Base-by-base conservation (phyloP, 2,329 filamentous ascomycete species). In the Thermomyces lanuginosus region DNA sequence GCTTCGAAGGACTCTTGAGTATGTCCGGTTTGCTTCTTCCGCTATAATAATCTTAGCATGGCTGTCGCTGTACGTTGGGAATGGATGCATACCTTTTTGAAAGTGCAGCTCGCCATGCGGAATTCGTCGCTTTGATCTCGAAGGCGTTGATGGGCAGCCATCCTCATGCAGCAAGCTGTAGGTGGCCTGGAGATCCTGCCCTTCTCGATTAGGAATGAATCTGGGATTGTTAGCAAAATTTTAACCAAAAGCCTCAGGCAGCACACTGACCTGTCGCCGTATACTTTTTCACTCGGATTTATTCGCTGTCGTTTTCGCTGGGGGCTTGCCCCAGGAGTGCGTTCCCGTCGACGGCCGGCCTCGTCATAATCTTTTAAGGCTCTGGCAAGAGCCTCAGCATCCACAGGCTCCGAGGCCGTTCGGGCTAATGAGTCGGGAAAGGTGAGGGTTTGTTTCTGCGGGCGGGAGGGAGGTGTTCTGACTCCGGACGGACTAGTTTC, bases 21-120 rank as follows among this genome's bases (percentile, higher is more conserved):
- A 98, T 11, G 81, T 93, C 32, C 79, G 71, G 44, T 98, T 93
- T 24, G 89, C 89, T 64, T 95, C 83, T 56, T 93, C 84, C 26
- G 79, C 84, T 73, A 42, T 12, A 32, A n/a, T n/a, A n/a, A n/a
- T n/a, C n/a, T n/a, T 21, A 29, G 10, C 27, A 21, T 29, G 16
- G 38, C 23, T 43, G 40, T 30, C 26, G 35, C 16, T 6, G n/a
- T 13, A n/a, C 21, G 14, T 15, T 14, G 12, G 28, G 10, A 16
- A 25, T 48, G 22, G 17, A 14, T 16, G 52, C 74, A 46, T 61
- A 86, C 83, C 89, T 53, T 74, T 84, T 50, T 98, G 89, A 38
- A 92, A 93, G 50, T 95, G 78, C 36, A 93, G 67, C 52, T 93
- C 89, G 27, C 80, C 80, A 47, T 92, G 79, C 6, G 82, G 80